Conservation (phyloP, 768 basidiomycete genomes). For the Trametes sanguinea region DNA sequence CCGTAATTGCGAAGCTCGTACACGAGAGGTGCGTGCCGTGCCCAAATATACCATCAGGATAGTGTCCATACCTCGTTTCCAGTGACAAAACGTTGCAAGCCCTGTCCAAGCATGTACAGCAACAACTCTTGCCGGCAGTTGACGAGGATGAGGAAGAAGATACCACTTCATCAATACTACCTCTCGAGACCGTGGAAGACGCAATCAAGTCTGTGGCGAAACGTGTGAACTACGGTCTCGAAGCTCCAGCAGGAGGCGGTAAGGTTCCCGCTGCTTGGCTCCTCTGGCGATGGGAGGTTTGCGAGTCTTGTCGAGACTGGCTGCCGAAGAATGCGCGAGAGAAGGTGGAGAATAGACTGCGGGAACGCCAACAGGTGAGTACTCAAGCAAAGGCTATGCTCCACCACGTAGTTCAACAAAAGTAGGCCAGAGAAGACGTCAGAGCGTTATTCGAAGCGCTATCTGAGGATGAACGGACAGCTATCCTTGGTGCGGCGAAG, state of each 20-base stretch:
- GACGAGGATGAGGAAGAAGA: conserved; percentile 53
- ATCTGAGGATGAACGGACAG: conserved; percentile 55
- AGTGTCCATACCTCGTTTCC: conserved; percentile 8
- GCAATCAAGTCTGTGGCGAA: conserved; percentile 63
- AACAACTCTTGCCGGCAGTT: conserved; percentile 63
- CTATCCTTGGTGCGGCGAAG: conserved; percentile 46
- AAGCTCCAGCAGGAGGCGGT: conserved; percentile 44
- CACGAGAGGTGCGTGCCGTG: conserved; percentile 72
- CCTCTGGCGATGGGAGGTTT: conserved; percentile 88
- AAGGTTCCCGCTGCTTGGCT: conserved; percentile 65
- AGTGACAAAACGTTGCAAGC: conserved; percentile 73
- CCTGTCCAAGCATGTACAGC: conserved; percentile 70
- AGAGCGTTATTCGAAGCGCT: conserved; percentile 56
- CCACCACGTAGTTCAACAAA: too few species aligned
- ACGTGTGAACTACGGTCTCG: conserved; percentile 83
- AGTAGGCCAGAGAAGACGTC: conserved; percentile 62
- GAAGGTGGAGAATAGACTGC: conserved; percentile 58
- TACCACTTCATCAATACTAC: conserved; percentile 37
- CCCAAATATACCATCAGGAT: neutral
- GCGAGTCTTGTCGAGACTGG: conserved; percentile 56
- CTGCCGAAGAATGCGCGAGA: conserved; percentile 66
- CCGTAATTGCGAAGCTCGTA: conserved; percentile 78
- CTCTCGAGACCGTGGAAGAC: conserved; percentile 54
- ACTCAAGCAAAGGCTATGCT: neutral
- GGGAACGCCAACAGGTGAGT: conserved; percentile 67